These are phyloP conservation scores for Pelargonium fulgidum DNA, from an alignment of 441 rosid species.

Conservation along the genomic window DNA sequence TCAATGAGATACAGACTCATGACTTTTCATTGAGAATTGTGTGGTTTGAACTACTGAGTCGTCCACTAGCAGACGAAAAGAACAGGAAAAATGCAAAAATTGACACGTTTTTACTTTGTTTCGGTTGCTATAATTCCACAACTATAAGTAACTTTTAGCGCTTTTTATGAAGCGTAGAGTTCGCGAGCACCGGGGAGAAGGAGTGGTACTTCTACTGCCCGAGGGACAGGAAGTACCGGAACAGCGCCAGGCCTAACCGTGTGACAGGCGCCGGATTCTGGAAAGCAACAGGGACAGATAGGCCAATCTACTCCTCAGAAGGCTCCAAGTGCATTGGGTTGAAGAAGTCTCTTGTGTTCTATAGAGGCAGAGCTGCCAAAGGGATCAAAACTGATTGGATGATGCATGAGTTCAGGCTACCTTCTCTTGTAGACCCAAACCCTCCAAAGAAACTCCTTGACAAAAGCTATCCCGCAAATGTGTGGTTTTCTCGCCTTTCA, in stretches of 20 bases:
- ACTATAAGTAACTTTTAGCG: no score
- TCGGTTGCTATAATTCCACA: no score
- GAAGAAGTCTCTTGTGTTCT: conserved; percentile 89
- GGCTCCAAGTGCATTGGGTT: conserved; percentile 69
- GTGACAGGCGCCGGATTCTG: conserved; percentile 90
- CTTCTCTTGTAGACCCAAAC: conserved; percentile 46
- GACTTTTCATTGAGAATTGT: no score
- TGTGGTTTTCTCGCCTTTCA: conserved; percentile 20
- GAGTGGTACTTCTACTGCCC: conserved; percentile 93
- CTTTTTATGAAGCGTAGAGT: conserved; percentile 31
- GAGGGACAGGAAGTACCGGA: conserved; percentile 80
- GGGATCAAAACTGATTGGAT: conserved; percentile 97
- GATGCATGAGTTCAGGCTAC: conserved; percentile 96
- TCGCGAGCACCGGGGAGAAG: conserved; percentile 68
- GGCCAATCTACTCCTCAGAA: conserved; percentile 78
- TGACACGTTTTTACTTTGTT: no score
- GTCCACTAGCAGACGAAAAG: no score
- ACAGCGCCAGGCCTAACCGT: conserved; percentile 80
- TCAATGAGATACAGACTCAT: no score
- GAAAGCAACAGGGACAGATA: conserved; percentile 94
- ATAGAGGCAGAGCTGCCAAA: conserved; percentile 87
- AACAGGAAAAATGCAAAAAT: no score
- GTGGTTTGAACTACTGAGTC: no score
- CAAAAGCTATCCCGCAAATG: conserved; percentile 52
- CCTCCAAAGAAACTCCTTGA: conserved; percentile 59